Evolutionary conservation across 352 stramenopile genomes (phyloP), one percentile per base, ranked within the genome.

Genomic region (Pythium oligandrum): DNA sequence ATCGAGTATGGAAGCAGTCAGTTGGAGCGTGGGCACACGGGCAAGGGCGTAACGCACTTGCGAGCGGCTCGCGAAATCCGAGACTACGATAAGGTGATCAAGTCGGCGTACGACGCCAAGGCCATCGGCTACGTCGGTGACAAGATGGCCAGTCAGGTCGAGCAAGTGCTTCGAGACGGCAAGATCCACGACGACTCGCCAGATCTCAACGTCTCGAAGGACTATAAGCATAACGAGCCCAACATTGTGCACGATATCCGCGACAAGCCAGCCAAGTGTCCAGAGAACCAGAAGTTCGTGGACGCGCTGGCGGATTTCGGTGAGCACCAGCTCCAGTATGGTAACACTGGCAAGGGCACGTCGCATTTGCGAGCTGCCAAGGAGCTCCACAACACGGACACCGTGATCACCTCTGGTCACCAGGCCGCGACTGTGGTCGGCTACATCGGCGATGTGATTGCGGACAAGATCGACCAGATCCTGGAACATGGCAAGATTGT

Each of bases 391-490:
- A 68, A 83, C 30, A 44, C 64, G 1, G 63, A 75, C 10, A 52
- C 68, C 31, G 61, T 76, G 10, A 80, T 92, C 45, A 74, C 68
- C 34, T 85, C 75, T 37, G 75, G 70, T 0, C 67, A 57, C 12
- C 68, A 70, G 12, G 78, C 81, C n/a, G 63, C 64, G 4, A 63
- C 62, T 5, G 44, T 55, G n/a, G 65, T 86, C 9, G 66, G 67
- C 38, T 68, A 85, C 35, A 77, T 92, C 40, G 81, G 81, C 37
- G 64, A 79, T n/a, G 75, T 88, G 32, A 77, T 92, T 30, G 69
- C 75, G 2, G 71, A 87, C 38, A 92, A 92, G 63, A 88, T 92
- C 38, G 75, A 92, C 26, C 78, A 92, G 58, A 86, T 92, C 33
- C 51, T 90, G 10, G 37, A 71, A 49, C 64, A 86, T n/a, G 77